Evolutionary conservation across 1,139 yeast species (phyloP).

Genomic region (Lodderomyces margitis): DNA sequence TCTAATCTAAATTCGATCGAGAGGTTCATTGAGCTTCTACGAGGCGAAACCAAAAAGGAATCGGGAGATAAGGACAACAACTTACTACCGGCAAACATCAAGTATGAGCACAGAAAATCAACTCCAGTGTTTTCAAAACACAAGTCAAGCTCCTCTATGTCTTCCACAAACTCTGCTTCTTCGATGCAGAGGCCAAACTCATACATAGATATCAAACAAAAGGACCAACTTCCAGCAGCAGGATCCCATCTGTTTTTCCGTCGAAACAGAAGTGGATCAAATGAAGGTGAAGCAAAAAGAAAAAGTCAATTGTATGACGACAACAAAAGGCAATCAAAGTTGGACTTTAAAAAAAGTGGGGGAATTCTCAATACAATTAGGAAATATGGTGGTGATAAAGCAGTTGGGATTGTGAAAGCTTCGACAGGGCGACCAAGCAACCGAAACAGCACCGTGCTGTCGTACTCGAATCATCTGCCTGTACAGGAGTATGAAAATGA

Average conservation of each 20-base stretch:
- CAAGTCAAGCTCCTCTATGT: conserved; percentile 22
- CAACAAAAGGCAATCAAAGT: conserved; percentile 8
- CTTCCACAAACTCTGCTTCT: conserved; percentile 23
- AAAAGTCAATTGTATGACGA: conserved; percentile 8
- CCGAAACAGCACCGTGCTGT: conserved; percentile 9
- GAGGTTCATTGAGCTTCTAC: conserved; percentile 48
- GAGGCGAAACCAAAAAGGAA: conserved; percentile 21
- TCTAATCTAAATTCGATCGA: conserved; percentile 50
- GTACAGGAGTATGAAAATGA: conserved; percentile 8
- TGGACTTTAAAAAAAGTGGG: conserved; percentile 25
- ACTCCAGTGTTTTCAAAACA: conserved; percentile 29
- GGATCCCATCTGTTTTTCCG: conserved; percentile 58
- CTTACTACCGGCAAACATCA: conserved; percentile 11
- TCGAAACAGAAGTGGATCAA: conserved; percentile 53
- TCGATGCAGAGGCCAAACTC: conserved; percentile 50
- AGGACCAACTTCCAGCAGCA: conserved; percentile 22
- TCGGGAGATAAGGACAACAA: conserved; percentile 3
- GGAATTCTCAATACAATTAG: conserved; percentile 43
- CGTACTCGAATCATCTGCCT: conserved; percentile 11
- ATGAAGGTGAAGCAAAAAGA: conserved; percentile 31
- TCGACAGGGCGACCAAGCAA: conserved; percentile 3
- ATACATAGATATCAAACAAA: conserved; percentile 42
- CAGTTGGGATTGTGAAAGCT: conserved; percentile 35
- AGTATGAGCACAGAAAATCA: conserved; percentile 33
- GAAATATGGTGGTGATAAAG: conserved; percentile 44